Base-by-base conservation (phyloP, 2,329 filamentous ascomycete genomes). In the Aspergillus puulaauensis region DNA sequence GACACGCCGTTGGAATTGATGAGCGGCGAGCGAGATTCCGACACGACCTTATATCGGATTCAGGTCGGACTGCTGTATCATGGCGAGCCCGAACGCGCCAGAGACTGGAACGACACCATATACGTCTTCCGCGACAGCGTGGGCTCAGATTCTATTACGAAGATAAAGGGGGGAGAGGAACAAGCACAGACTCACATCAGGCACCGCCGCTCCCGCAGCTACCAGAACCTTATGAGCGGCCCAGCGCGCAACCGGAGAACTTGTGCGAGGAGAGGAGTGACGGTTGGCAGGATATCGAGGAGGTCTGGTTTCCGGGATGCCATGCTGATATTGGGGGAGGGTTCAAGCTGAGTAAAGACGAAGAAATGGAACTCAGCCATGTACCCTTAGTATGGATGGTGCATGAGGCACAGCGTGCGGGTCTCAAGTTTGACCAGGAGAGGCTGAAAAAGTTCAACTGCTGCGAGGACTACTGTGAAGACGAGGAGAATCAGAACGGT, bases 1-100 rank as follows among this genome's bases (percentile, higher is more conserved):
- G 83, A 6, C 35, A 37, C 6, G 35, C 15, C 14, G 35, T 37
- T 14, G 35, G 35, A 8, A 37, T 37, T 3, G 35, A 37, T n/a
- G 35, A 37, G 35, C 35, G 35, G 15, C 35, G 35, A 1, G 15
- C 35, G 15, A n/a, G 35, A 7, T 37, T 37, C 1, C 6, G 35
- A 7, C 35, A 14, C 35, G 35, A 37, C 4, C 15, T 37, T 5
- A 37, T 37, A 37, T 37, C 35, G 2, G 35, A 37, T n/a, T 7
- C 14, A 1, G 35, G 35, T n/a, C 35, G 5, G 35, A n/a, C 35
- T n/a, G 2, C 35, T 14, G 15, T 37, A 37, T 37, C 15, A n/a
- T n/a, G 35, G 35, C 35, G 35, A 37, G 14, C 35, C 2, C 12
- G 12, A 3, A 37, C 6, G 35, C 12, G 35, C 2, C 12, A 37